Percentiles rank a stretch among this genome's conserved stretches.
These are phyloP conservation scores for Hemileccinum rubropunctum DNA, from an alignment of 768 basidiomycete species.

Conservation along the genomic window DNA sequence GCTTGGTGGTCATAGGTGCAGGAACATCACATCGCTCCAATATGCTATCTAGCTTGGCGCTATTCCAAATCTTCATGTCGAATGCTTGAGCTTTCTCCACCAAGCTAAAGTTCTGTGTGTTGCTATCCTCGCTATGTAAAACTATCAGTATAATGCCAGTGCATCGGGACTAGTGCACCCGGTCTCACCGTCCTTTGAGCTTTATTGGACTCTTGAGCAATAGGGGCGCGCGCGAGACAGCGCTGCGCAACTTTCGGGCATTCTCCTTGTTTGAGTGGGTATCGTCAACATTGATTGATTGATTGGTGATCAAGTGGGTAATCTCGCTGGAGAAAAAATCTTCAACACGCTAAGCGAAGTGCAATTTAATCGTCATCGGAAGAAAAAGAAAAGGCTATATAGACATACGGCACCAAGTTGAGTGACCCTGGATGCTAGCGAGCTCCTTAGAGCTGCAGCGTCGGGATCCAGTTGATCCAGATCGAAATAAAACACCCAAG, in stretches of 20 bases:
- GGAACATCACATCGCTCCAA: conserved; percentile 60
- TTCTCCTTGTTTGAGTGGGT: conserved; percentile 65
- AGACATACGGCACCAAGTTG: conserved; percentile 76
- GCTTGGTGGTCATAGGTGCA: conserved; percentile 27
- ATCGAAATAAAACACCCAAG: conserved; percentile 86
- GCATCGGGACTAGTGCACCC: neutral
- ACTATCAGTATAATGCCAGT: conserved; percentile 1
- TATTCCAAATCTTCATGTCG: conserved; percentile 86
- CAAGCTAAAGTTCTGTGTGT: conserved; percentile 43
- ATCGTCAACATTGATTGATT: conserved; percentile 36
- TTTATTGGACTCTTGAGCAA: conserved; percentile 65
- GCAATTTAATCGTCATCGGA: conserved; percentile 1
- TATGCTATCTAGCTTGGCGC: conserved; percentile 68
- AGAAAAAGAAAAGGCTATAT: neutral
- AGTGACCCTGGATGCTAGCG: conserved; percentile 53
- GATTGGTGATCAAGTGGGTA: conserved; percentile 84
- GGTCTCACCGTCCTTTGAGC: conserved; percentile 52
- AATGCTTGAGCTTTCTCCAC: conserved; percentile 65
- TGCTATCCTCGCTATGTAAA: conserved; percentile 28
- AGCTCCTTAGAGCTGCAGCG: conserved; percentile 33
- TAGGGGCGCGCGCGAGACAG: conserved; percentile 21
- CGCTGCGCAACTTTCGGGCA: conserved; percentile 33
- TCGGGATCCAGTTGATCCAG: conserved; percentile 44
- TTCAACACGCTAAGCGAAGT: conserved; percentile 62
- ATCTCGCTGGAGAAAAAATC: conserved; percentile 85